Base-by-base conservation (phyloP, 805 yeast genomes). In the Yamadazyma ubonensis region DNA sequence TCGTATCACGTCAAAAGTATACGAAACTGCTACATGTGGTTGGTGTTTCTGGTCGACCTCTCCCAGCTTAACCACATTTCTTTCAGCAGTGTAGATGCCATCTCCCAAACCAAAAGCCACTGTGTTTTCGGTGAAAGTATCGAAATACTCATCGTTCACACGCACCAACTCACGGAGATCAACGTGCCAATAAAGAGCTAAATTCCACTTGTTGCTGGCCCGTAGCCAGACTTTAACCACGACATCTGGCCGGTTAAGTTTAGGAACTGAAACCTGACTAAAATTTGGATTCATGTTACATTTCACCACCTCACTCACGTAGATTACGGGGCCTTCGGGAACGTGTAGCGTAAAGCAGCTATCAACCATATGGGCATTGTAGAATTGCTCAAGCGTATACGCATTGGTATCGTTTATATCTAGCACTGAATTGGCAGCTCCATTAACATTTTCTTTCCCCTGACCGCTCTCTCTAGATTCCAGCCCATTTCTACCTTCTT, bases 221-320 rank as follows among this genome's bases (percentile, higher is more conserved):
- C 17, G 37, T 33, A 33, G 45, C 61, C 61, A 59, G 15, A 58
- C 38, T 31, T 53, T 54, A 6, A 59, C 23, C 10, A 45, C 41
- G 6, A 58, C 16, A 14, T 35, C 39, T 14, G 36, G 39, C 16
- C 42, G 41, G 26, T 23, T 22, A 10, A 7, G 31, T 17, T 33
- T 30, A 1, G 70, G 70, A 4, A 67, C 32, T 9, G 54, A 36
- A 3, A 65, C 38, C 7, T 46, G 49, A n/a, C 55, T 53, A 38
- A 63, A 67, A 29, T 51, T 46, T 9, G 67, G 67, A 29, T 49
- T 50, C 51, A 51, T 37, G 38, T 45, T 49, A 11, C 41, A 37
- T 4, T 29, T 22, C 1, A 53, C 42, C 5, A 60, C 50, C 42
- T 66, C 72, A 42, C 70, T 65, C 20, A 67, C 52, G 41, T 63